Conservation (phyloP, 2,329 filamentous ascomycete genomes). For the Pezicula neosporulosa region DNA sequence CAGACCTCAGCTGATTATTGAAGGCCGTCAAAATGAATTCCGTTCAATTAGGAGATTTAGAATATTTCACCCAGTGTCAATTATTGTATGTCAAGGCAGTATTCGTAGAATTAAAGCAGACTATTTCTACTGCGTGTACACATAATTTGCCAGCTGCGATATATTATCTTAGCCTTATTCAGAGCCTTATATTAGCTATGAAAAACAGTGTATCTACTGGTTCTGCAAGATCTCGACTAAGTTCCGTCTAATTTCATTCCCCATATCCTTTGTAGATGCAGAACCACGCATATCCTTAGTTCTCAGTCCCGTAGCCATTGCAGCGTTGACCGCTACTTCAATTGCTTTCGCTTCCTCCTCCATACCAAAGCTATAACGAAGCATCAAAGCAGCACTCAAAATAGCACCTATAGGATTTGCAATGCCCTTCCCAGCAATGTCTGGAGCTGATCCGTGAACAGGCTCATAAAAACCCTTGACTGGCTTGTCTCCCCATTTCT, state of each 20-base stretch:
- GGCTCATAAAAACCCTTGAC: constrained; percentile 53
- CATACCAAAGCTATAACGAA: constrained; percentile 19
- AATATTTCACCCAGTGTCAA: no score
- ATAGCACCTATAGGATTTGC: constrained; percentile 53
- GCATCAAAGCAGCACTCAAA: constrained; percentile 54
- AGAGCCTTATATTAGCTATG: no score
- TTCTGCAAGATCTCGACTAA: background rate
- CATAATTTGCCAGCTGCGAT: no score
- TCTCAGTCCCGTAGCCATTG: background rate
- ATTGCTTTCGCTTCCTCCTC: background rate
- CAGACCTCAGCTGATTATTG: no score
- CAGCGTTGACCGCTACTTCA: background rate
- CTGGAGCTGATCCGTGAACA: constrained; percentile 52
- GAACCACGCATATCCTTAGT: background rate
- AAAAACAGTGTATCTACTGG: background rate
- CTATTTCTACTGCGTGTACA: no score
- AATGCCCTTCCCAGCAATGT: constrained; percentile 51
- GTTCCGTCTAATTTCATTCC: background rate
- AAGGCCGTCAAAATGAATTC: no score
- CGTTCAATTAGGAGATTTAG: no score
- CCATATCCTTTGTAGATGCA: background rate
- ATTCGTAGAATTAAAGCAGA: no score
- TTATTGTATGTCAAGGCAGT: no score
- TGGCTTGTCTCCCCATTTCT: constrained; percentile 37
- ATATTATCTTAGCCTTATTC: no score